phyloP scores from a whole-genome alignment of 306 rosid species.

The Dalbergia cultrata region DNA sequence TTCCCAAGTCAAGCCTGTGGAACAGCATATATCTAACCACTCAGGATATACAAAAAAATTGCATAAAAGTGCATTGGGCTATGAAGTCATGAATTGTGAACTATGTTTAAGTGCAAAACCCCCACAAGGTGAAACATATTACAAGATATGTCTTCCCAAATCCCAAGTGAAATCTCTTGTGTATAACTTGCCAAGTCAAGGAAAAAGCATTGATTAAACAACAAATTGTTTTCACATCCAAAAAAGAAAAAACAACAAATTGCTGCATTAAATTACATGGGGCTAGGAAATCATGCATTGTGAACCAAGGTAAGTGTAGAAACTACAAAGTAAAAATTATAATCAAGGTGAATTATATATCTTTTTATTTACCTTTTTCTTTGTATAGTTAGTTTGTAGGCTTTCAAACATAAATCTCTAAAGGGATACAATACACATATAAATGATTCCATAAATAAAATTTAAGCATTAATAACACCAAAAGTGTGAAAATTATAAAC shows the following conservation, averaged over 20 bases:
- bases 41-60: constrained; percentile 14
- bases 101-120: too few relatives aligned
- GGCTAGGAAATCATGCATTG: constrained; percentile 3
- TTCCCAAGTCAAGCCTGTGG: constrained; percentile 33
- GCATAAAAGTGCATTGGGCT: constrained; percentile 8
- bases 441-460: constrained; percentile 29
- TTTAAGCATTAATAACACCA: constrained; percentile 29
- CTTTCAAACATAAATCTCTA: constrained; percentile 33
- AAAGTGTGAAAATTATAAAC: constrained; percentile 20
- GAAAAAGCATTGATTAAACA: too few relatives aligned
- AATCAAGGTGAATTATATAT: constrained; percentile 8
- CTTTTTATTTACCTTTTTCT: constrained; percentile 13
- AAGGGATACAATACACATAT: constrained; percentile 27
- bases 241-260: too few relatives aligned
- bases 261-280: constrained; percentile 18
- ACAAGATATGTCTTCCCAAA: too few relatives aligned
- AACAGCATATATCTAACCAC: constrained; percentile 32
- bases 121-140: too few relatives aligned
- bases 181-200: too few relatives aligned
- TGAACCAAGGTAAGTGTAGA: constrained; percentile 24
- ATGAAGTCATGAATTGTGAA: constrained; percentile 30
- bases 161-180: too few relatives aligned
- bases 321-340: constrained; percentile 30
- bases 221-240: too few relatives aligned
- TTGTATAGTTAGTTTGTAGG: not conserved